Conservation (phyloP, 345 rosid species). For the Trapa incisa region DNA sequence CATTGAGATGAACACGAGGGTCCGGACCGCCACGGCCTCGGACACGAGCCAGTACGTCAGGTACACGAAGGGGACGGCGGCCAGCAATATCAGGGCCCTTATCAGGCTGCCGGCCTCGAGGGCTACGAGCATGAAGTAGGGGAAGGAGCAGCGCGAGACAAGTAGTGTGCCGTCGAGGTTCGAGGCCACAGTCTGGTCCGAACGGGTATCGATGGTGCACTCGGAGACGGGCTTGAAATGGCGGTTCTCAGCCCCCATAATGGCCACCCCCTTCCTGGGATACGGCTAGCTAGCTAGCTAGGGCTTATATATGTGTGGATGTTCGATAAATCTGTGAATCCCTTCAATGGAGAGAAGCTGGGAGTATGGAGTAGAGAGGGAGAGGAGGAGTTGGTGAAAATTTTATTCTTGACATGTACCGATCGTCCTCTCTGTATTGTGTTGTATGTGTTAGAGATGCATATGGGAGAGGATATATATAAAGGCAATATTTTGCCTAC, state of each 20-base stretch:
- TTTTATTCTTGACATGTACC: too few relatives aligned
- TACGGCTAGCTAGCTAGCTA: too few relatives aligned
- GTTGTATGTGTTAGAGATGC: too few relatives aligned
- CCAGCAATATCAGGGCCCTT: conserved; percentile 49
- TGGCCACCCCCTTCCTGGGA: conserved; percentile 3
- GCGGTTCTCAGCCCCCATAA: conserved; percentile 33
- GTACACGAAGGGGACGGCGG: conserved; percentile 60
- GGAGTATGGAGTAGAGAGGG: too few relatives aligned
- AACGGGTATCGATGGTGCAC: conserved; percentile 43
- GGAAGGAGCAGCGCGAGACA: conserved; percentile 61
- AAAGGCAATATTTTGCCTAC: too few relatives aligned
- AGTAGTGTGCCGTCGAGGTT: conserved; percentile 80
- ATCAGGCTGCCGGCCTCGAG: conserved; percentile 76
- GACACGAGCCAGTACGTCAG: conserved; percentile 46
- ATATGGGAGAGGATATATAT: too few relatives aligned
- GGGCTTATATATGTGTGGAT: too few relatives aligned
- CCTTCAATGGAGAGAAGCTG: too few relatives aligned
- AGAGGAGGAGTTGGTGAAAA: too few relatives aligned
- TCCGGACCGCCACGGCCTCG: conserved; percentile 52
- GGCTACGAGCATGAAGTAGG: conserved; percentile 77
- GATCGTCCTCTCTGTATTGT: too few relatives aligned
- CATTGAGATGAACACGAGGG: conserved; percentile 53
- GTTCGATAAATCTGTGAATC: too few relatives aligned
- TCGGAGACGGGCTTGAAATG: conserved; percentile 41
- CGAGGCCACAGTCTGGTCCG: conserved; percentile 66